Percentiles rank a stretch among this genome's conserved stretches.
Conservation (phyloP, 2,329 filamentous ascomycete species). For the Fusarium xyrophilum region DNA sequence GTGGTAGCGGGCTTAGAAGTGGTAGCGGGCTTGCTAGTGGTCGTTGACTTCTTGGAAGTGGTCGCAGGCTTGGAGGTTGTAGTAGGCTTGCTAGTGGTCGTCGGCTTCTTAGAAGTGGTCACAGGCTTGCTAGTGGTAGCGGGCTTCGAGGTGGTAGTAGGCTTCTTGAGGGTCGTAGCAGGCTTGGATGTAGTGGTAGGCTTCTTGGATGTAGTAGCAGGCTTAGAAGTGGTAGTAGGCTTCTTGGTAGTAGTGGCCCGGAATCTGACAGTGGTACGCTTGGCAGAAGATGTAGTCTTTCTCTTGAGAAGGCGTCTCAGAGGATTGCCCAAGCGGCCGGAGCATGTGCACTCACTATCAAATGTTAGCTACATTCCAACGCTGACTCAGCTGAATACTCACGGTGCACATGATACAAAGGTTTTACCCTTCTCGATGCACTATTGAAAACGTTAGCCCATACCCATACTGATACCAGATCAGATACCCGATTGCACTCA, state of each 20-base stretch:
- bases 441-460: background rate
- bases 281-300: background rate
- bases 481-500: background rate
- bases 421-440: background rate
- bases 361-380: background rate
- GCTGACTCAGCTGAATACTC: background rate
- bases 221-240: background rate
- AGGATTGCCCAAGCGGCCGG: background rate
- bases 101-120: background rate
- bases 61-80: background rate
- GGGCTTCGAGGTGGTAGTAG: background rate
- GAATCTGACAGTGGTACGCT: background rate
- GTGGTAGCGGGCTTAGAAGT: background rate
- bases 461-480: background rate
- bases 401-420: slow-evolving; percentile 10
- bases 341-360: slow-evolving; percentile 6
- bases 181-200: background rate
- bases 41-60: background rate
- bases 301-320: slow-evolving; percentile 3
- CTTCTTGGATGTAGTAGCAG: background rate
- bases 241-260: background rate
- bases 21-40: background rate
- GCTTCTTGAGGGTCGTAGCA: background rate
- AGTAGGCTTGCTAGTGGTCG: background rate
- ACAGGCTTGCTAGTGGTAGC: background rate